A percentile compares a stretch with the other conserved stretches of the same genome.
Evolutionary conservation across 2,329 filamentous ascomycete genomes (phyloP).

Genomic region (Colletotrichum trifolii): DNA sequence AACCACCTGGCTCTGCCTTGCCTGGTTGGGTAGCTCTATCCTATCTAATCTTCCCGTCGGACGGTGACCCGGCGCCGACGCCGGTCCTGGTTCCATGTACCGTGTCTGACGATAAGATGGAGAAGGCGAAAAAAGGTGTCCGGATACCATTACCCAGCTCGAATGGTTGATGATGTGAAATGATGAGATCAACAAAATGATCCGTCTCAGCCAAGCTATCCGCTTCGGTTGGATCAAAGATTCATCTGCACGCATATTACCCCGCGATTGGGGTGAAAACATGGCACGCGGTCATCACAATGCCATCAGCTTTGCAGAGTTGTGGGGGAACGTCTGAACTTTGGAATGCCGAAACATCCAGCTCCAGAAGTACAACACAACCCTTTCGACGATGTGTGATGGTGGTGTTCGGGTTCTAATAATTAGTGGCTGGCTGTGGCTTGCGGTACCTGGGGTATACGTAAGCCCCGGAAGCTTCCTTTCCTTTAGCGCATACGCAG

Average conservation of each 20-base stretch:
- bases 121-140: conserved; percentile 3
- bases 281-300: conserved; percentile 17
- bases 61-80: conserved; percentile 10
- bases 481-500: too few species aligned
- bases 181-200: not conserved
- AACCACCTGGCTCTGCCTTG: conserved; percentile 2
- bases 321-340: conserved; percentile 15
- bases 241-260: not conserved
- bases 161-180: not conserved
- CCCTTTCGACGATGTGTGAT: not conserved
- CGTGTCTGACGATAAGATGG: conserved; percentile 7
- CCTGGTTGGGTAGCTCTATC: conserved; percentile 21
- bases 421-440: too few species aligned
- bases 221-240: too few species aligned
- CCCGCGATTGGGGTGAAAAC: not conserved
- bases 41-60: conserved; percentile 29
- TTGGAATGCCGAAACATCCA: conserved; percentile 1
- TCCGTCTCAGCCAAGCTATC: not conserved
- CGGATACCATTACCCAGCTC: not conserved
- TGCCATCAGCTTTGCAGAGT: conserved; percentile 20
- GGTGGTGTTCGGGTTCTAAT: not conserved
- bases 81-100: not conserved
- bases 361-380: conserved; percentile 1
- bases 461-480: too few species aligned
- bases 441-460: too few species aligned